phyloP scores from a whole-genome alignment of 169 alveolate species.

The Cryptosporidium tyzzeri region DNA sequence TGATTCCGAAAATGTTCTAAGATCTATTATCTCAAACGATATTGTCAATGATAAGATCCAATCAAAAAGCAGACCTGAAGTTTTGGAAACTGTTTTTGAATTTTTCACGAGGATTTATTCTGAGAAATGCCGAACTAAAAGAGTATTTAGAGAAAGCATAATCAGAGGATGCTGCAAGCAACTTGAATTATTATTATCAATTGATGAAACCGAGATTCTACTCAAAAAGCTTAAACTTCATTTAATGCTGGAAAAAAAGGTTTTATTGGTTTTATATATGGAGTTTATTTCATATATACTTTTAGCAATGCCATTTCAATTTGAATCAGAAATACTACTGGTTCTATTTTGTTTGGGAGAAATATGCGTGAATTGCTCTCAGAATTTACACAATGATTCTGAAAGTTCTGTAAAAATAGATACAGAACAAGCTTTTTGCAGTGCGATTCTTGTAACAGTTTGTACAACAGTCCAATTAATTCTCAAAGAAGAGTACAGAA shows the following conservation, averaged over 20 bases:
- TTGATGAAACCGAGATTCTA: constrained; percentile 15
- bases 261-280: constrained; percentile 21
- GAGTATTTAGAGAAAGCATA: constrained; percentile 34
- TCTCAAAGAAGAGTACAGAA: constrained; percentile 55
- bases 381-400: not conserved
- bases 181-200: constrained; percentile 23
- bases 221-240: constrained; percentile 8
- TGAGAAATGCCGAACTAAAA: constrained; percentile 54
- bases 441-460: constrained; percentile 24
- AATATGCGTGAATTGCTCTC: constrained; percentile 62
- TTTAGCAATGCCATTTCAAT: constrained; percentile 49
- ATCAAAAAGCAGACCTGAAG: constrained; percentile 21
- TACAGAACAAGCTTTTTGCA: constrained; percentile 11
- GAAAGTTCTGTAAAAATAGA: not conserved
- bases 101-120: constrained; percentile 39
- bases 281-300: constrained; percentile 61
- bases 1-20: not conserved
- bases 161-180: constrained; percentile 67
- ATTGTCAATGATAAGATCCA: constrained; percentile 14
- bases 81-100: constrained; percentile 29
- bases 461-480: constrained; percentile 42
- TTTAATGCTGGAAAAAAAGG: not conserved
- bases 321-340: constrained; percentile 58
- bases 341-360: constrained; percentile 53
- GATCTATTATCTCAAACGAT: constrained; percentile 34